Percentiles rank a stretch among this genome's conserved stretches.
Evolutionary conservation across 257 asterid species (phyloP).

Genomic region (Nyctanthes arbortristis): DNA sequence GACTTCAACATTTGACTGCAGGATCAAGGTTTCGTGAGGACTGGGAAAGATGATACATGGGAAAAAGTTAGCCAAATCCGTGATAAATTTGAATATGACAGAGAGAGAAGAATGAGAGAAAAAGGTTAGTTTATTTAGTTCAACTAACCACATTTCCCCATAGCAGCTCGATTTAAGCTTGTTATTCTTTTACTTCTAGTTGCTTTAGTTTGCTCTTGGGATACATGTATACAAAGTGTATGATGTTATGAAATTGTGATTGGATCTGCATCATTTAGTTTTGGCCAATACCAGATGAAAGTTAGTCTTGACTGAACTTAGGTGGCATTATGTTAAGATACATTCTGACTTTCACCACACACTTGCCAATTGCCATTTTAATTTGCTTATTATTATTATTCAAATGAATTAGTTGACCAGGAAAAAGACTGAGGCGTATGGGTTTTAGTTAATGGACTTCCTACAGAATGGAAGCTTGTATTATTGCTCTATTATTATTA

Average conservation of each 20-base stretch:
- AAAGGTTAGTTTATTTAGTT: constrained; percentile 55
- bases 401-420: no score
- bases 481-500: background rate
- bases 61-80: constrained; percentile 75
- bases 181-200: constrained; percentile 11
- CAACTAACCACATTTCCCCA: constrained; percentile 1
- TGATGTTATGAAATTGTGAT: background rate
- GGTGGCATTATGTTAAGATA: background rate
- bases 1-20: constrained; percentile 35
- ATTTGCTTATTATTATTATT: no score
- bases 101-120: constrained; percentile 87
- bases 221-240: background rate
- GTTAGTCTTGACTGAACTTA: background rate
- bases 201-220: constrained; percentile 12
- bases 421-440: no score
- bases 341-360: no score
- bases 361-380: no score
- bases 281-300: background rate
- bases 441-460: no score
- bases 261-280: background rate
- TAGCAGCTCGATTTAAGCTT: background rate
- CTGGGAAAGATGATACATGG: constrained; percentile 50
- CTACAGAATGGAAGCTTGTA: no score
- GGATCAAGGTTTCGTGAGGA: constrained; percentile 54
- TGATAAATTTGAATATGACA: constrained; percentile 88